These are phyloP conservation scores for Quercus suber DNA, from an alignment of 306 rosid genomes.

Conservation along the genomic window DNA sequence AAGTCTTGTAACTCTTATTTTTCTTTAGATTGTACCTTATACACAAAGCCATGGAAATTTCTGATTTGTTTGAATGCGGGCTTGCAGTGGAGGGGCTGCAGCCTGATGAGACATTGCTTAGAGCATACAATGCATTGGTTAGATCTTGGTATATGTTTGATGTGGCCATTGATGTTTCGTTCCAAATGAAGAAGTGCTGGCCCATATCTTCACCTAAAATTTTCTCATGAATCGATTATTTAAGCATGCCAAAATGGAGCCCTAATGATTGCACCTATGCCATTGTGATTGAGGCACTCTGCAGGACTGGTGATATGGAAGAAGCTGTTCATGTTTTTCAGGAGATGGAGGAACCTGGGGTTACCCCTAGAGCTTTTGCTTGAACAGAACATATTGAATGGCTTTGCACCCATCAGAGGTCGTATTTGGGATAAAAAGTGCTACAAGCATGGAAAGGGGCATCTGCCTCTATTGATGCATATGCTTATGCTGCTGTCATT, in stretches of 20 bases:
- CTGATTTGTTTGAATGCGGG: slow-evolving; percentile 37
- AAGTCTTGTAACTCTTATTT: too few relatives aligned
- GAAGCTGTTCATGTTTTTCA: slow-evolving; percentile 42
- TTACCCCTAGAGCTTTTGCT: slow-evolving; percentile 47
- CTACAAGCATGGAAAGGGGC: slow-evolving; percentile 43
- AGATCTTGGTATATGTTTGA: slow-evolving; percentile 65
- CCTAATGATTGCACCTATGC: slow-evolving; percentile 66
- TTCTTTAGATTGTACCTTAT: too few relatives aligned
- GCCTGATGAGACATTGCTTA: slow-evolving; percentile 24
- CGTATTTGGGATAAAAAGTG: slow-evolving; percentile 55
- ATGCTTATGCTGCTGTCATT: slow-evolving; percentile 53
- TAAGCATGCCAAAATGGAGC: slow-evolving; percentile 27
- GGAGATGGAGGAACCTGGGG: slow-evolving; percentile 63
- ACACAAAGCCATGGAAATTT: slow-evolving; percentile 1
- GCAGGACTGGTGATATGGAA: slow-evolving; percentile 54
- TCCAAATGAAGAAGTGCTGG: slow-evolving; percentile 24
- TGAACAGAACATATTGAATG: slow-evolving; percentile 61
- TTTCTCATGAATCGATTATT: slow-evolving; percentile 64
- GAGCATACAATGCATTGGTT: slow-evolving; percentile 55
- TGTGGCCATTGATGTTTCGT: slow-evolving; percentile 59
- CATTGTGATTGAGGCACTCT: slow-evolving; percentile 61
- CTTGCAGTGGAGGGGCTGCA: slow-evolving; percentile 20
- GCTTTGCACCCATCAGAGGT: slow-evolving; percentile 44
- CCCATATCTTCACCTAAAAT: slow-evolving; percentile 55
- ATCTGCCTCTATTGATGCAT: slow-evolving; percentile 40